phyloP scores from a whole-genome alignment of 345 rosid species.

The Cochlearia excelsa region DNA sequence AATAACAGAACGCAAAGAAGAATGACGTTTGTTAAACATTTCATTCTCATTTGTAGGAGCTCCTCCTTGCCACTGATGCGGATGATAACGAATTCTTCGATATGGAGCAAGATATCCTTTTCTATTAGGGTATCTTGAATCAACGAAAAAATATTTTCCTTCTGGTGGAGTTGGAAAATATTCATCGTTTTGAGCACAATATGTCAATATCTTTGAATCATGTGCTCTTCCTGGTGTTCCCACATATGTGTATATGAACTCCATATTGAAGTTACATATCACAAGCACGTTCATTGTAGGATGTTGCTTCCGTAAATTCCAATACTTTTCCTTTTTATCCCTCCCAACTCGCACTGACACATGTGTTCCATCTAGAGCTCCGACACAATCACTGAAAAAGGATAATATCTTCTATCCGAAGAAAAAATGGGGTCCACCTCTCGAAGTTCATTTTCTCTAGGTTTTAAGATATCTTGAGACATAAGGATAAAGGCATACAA shows the following conservation, averaged over 20 bases:
- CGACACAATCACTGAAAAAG: background rate
- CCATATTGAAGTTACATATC: conserved; percentile 3
- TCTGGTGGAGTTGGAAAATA: no score
- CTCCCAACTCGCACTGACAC: conserved; percentile 7
- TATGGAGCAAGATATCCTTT: no score
- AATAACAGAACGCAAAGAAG: no score
- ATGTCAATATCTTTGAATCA: background rate
- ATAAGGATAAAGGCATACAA: no score
- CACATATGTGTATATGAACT: conserved; percentile 7
- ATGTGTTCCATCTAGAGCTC: conserved; percentile 11
- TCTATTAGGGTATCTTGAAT: no score
- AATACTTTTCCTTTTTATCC: background rate
- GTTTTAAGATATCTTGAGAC: no score
- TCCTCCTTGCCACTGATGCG: no score
- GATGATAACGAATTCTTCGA: no score
- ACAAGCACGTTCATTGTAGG: conserved; percentile 3
- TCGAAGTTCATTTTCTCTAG: no score
- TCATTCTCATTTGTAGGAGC: no score
- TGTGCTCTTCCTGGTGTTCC: conserved; percentile 9
- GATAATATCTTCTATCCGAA: background rate
- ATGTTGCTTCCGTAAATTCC: background rate
- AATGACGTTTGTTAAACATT: no score
- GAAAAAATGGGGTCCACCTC: background rate
- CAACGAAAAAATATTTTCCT: no score
- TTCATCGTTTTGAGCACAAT: background rate